Base-by-base conservation (phyloP, 1,139 yeast genomes). In the Suhomyces wounanorum region DNA sequence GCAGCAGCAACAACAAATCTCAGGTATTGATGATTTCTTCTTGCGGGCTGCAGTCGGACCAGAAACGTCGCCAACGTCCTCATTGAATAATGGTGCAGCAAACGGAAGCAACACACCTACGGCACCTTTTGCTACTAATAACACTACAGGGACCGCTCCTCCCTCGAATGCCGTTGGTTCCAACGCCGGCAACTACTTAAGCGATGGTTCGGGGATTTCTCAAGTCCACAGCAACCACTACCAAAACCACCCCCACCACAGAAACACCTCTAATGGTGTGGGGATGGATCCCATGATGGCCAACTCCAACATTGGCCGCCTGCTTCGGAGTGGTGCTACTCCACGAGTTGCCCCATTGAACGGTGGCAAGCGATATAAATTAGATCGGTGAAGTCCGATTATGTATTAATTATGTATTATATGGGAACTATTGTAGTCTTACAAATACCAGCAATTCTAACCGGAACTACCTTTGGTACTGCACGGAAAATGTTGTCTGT, bases 11-110 rank as follows among this genome's bases (percentile, higher is more conserved):
- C 51, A 52, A 6, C 57, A 55, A 23, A 57, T 66, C 8, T 58
- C 69, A 3, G 61, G 67, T 14, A 69, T 72, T n/a, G 77, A 72
- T 49, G 77, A 72, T 17, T 71, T 69, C 51, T 68, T 72, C 55
- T 58, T 71, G 33, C 45, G 69, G 25, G 58, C 60, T 7, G 52
- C 61, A 1, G 49, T 44, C 14, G 55, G 51, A 1, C 51, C 23
- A n/a, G 55, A 52, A 17, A 26, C 52, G 2, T 31, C 50, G 21
- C 37, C 37, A 33, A 18, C 18, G 6, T 14, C 37, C 2, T 14
- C 37, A 10, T 33, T 33, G 37, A 33, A 7, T 18, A 33, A 16
- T 2, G 11, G 18, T 10, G 14, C 37, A 14, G 37, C 37, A 6
- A 33, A 33, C n/a, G 37, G 37, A 8, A 33, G 37, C 14, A 33